These are phyloP conservation scores for Neurospora africana DNA, from an alignment of 495 filamentous ascomycete species.

Conservation along the genomic window DNA sequence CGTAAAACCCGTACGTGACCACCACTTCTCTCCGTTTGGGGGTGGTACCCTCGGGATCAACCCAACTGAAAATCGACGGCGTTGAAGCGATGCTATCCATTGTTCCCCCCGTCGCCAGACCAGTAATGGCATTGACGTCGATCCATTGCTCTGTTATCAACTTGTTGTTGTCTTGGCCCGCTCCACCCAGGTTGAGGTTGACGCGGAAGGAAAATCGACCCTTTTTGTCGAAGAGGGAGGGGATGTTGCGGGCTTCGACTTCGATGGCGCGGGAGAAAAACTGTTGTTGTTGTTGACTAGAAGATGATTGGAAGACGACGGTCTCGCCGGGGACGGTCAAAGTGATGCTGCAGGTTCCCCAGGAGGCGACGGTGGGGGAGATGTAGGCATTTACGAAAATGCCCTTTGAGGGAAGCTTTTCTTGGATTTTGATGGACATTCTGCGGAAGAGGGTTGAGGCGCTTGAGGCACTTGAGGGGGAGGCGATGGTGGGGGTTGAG, in stretches of 20 bases:
- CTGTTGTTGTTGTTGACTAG: not conserved
- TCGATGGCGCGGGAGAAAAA: conserved; percentile 25
- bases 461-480: not conserved
- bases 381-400: not conserved
- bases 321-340: not conserved
- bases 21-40: conserved; percentile 14
- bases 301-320: not conserved
- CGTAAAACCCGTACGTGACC: conserved; percentile 41
- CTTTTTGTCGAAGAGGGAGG: conserved; percentile 31
- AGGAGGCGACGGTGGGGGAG: not conserved
- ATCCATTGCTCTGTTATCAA: conserved; percentile 23
- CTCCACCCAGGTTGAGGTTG: conserved; percentile 19
- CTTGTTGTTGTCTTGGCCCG: not conserved
- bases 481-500: not conserved
- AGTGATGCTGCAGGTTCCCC: not conserved
- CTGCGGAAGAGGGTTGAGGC: not conserved
- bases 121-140: conserved; percentile 39
- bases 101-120: conserved; percentile 34
- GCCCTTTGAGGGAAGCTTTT: not conserved
- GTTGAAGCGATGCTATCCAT: conserved; percentile 37
- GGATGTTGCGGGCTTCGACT: conserved; percentile 35
- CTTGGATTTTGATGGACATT: not conserved
- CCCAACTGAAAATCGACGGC: conserved; percentile 26
- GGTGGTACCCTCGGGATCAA: conserved; percentile 7
- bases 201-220: conserved; percentile 41